Percentiles rank a stretch among this genome's conserved stretches.
phyloP scores from a whole-genome alignment of 768 basidiomycete species.

The Cyclocybe aegerita region DNA sequence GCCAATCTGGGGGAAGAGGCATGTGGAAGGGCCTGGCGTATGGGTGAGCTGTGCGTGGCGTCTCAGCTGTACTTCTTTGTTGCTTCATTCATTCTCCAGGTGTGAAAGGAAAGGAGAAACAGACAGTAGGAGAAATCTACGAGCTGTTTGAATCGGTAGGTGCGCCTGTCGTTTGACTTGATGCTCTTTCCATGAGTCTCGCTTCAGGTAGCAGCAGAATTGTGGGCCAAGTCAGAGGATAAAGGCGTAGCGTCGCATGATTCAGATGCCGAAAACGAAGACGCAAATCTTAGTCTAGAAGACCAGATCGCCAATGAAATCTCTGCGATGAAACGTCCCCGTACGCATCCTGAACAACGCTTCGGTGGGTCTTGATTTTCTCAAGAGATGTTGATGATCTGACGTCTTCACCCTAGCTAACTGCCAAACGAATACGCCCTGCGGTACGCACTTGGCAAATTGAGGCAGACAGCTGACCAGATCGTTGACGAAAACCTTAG shows the following conservation, averaged over 20 bases:
- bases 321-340: conserved; percentile 65
- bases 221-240: conserved; percentile 57
- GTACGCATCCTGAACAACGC: conserved; percentile 39
- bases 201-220: conserved; percentile 73
- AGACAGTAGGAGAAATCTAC: conserved; percentile 72
- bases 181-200: conserved; percentile 1
- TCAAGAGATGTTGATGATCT: neutral
- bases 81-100: conserved; percentile 26
- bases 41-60: conserved; percentile 71
- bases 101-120: conserved; percentile 81
- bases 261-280: conserved; percentile 29
- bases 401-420: conserved; percentile 45
- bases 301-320: conserved; percentile 72
- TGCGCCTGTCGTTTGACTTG: conserved; percentile 3
- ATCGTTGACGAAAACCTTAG: conserved; percentile 32
- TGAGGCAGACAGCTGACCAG: neutral
- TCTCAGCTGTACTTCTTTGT: neutral
- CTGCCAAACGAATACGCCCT: conserved; percentile 78
- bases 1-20: conserved; percentile 61
- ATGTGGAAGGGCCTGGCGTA: conserved; percentile 78
- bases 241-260: conserved; percentile 20
- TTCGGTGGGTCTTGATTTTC: conserved; percentile 48
- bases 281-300: conserved; percentile 56
- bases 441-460: conserved; percentile 46
- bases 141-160: conserved; percentile 78